Percentiles rank a stretch among this genome's conserved stretches.
These are phyloP conservation scores for Naganishia liquefaciens DNA, from an alignment of 1,284 basidiomycete species.

Conservation along the genomic window DNA sequence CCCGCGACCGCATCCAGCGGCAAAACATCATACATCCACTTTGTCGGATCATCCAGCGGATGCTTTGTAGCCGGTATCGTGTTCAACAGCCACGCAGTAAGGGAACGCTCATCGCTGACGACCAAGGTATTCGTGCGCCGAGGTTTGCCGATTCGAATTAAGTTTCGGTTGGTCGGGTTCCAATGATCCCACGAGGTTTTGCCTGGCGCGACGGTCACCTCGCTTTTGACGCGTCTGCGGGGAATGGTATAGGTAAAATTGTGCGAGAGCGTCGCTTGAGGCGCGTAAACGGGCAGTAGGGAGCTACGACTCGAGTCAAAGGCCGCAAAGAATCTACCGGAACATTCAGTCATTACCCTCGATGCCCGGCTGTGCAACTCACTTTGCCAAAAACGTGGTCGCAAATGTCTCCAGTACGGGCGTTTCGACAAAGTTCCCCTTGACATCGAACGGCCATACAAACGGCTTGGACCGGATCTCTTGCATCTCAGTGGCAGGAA, in stretches of 20 bases:
- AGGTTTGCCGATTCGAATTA: conserved; percentile 66
- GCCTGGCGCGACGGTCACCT: conserved; percentile 76
- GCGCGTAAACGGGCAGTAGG: conserved; percentile 74
- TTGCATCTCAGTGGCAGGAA: conserved; percentile 40
- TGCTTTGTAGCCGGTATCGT: conserved; percentile 77
- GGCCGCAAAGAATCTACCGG: conserved; percentile 71
- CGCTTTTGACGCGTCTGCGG: conserved; percentile 67
- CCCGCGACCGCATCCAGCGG: conserved; percentile 64
- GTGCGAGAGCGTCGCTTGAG: conserved; percentile 83
- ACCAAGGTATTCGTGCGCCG: conserved; percentile 71
- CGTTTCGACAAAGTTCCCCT: conserved; percentile 42
- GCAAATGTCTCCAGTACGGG: conserved; percentile 48
- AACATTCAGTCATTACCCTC: not conserved
- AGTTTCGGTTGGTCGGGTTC: conserved; percentile 69
- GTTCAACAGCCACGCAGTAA: conserved; percentile 54
- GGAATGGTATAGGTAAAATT: conserved; percentile 79
- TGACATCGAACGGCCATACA: conserved; percentile 48
- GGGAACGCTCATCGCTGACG: conserved; percentile 65
- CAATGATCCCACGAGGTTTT: conserved; percentile 36
- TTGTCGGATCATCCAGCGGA: conserved; percentile 67
- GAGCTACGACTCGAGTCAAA: conserved; percentile 75
- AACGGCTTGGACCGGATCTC: conserved; percentile 41
- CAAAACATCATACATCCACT: conserved; percentile 89
- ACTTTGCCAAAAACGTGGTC: conserved; percentile 54
- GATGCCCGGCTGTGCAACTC: conserved; percentile 27